Evolutionary conservation across 2,329 filamentous ascomycete genomes (phyloP).

Genomic region (Fusarium torulosum): DNA sequence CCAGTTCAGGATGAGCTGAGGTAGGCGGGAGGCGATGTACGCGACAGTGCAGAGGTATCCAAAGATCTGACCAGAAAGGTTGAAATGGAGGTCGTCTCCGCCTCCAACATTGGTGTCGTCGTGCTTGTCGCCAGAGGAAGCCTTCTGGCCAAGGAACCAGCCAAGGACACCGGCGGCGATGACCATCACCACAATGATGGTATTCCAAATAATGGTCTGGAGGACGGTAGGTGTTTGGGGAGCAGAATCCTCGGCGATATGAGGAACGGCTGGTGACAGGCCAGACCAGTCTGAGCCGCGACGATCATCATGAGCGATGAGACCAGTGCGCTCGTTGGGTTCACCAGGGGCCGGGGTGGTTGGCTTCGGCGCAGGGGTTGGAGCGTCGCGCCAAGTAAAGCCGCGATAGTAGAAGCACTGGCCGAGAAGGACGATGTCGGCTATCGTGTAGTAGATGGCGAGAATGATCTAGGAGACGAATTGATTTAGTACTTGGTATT

Average conservation of each 20-base stretch:
- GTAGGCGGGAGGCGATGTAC: constrained; percentile 90
- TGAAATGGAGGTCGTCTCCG: constrained; percentile 72
- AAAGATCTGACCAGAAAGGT: constrained; percentile 86
- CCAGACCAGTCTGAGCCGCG: constrained; percentile 70
- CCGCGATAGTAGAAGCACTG: constrained; percentile 98
- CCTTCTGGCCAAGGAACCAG: constrained; percentile 76
- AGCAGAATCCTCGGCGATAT: constrained; percentile 66
- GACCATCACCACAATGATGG: constrained; percentile 81
- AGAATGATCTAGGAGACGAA: constrained; percentile 74
- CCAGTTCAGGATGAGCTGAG: constrained; percentile 93
- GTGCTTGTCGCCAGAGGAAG: constrained; percentile 56
- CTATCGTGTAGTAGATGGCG: constrained; percentile 93
- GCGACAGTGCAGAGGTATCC: constrained; percentile 91
- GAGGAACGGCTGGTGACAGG: constrained; percentile 84
- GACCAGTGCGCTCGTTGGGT: constrained; percentile 64
- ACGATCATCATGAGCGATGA: constrained; percentile 55
- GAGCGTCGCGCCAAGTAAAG: constrained; percentile 74
- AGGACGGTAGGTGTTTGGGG: constrained; percentile 63
- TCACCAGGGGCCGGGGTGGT: constrained; percentile 51
- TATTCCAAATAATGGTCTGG: constrained; percentile 78
- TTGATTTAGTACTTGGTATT: constrained; percentile 24
- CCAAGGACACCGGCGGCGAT: constrained; percentile 85
- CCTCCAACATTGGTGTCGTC: constrained; percentile 56
- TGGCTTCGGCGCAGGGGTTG: constrained; percentile 59
- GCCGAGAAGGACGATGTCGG: constrained; percentile 85